Base-by-base conservation (phyloP, 2,329 filamentous ascomycete species). In the Alternaria arbusti region DNA sequence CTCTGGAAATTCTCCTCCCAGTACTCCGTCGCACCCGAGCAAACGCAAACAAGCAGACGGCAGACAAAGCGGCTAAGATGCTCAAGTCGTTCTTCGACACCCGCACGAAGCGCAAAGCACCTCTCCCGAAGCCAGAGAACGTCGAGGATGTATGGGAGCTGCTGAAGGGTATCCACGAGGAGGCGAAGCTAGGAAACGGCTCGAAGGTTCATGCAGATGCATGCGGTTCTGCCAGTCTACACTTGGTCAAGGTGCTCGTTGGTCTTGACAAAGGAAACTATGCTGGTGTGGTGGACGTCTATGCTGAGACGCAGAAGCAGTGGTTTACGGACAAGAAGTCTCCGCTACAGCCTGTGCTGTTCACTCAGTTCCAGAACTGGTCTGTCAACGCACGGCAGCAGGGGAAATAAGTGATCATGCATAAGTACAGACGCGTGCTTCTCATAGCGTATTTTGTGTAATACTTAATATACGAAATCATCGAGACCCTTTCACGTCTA, bases 41-140 rank as follows among this genome's bases (percentile, higher is more conserved):
- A n/a, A 96, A 92, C 1, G 88, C 86, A 40, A 90, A 89, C 64
- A 93, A 93, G 80, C 86, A 92, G 57, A 87, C 97, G 4, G 87
- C 90, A 1, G 88, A 89, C 59, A 93, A 92, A 74, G 90, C 91
- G 0, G 87, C 87, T 66, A 87, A 87, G n/a, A 86, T 95, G 32
- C 85, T 98, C 44, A 86, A 89, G 64, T 86, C 88, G 61, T 93
- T 92, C 75, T 89, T 90, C 59, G 91, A 90, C 75, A 84, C 88
- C 68, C 91, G 82, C 72, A 83, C 74, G 56, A 82, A 83, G 70
- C 82, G 82, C 70, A 78, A 84, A 70, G 77, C 81, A 49, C 70
- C 82, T 51, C 81, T 84, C 5, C 82, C 82, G 56, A 70, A 76
- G 57, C 78, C 87, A 2, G 80, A 82, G 6, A 71, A 78, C 7